phyloP scores from a whole-genome alignment of 306 rosid species.

The Datisca glomerata region DNA sequence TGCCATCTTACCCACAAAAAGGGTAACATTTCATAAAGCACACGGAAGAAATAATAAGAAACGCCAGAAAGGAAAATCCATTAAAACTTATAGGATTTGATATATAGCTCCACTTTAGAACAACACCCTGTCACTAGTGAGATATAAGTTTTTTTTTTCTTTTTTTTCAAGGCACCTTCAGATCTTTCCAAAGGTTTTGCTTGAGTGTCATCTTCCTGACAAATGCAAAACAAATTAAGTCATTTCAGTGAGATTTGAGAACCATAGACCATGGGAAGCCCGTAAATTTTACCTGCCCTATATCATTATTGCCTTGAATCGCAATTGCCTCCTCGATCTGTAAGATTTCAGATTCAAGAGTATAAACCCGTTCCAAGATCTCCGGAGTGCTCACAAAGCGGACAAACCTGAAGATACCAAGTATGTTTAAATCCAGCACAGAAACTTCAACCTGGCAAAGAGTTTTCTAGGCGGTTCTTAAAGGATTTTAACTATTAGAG shows the following conservation, averaged over 20 bases:
- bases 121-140: too few species aligned
- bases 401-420: constrained; percentile 57
- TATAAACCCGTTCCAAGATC: constrained; percentile 84
- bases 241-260: neutral
- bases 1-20: too few species aligned
- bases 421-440: neutral
- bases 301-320: constrained; percentile 73
- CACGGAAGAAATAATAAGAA: too few species aligned
- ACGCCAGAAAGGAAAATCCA: too few species aligned
- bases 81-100: too few species aligned
- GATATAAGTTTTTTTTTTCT: too few species aligned
- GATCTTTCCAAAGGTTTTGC: constrained; percentile 43
- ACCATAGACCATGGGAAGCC: neutral
- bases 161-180: constrained; percentile 64
- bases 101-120: too few species aligned
- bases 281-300: constrained; percentile 13
- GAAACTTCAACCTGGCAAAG: neutral
- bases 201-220: constrained; percentile 64
- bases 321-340: constrained; percentile 94
- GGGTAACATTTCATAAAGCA: too few species aligned
- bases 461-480: too few species aligned
- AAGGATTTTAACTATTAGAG: too few species aligned
- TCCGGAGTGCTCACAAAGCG: constrained; percentile 96
- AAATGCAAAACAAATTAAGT: constrained; percentile 14
- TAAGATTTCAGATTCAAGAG: constrained; percentile 71